These are phyloP conservation scores for Zygosaccharomyces bailii DNA, from an alignment of 805 yeast genomes.

Conservation along the genomic window DNA sequence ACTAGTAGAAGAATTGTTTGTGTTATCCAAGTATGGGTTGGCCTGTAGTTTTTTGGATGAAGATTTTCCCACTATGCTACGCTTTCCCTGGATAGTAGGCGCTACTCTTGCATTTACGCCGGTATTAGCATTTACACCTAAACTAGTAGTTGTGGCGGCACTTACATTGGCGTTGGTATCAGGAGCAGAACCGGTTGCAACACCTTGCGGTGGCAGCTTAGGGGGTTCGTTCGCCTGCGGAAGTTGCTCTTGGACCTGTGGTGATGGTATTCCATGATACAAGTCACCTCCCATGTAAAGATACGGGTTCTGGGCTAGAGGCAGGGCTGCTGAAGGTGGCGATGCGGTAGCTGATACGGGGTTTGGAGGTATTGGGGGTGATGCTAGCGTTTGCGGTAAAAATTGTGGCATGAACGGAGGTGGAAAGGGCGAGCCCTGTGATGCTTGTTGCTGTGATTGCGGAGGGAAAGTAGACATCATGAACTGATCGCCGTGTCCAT, in stretches of 20 bases:
- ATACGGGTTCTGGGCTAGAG: slow-evolving; percentile 12
- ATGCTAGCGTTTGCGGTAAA: slow-evolving; percentile 13
- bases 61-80: not conserved
- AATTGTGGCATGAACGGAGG: slow-evolving; percentile 6
- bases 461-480: not conserved
- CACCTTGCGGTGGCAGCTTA: too few relatives aligned
- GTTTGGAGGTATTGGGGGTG: slow-evolving; percentile 4
- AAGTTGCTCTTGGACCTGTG: slow-evolving; percentile 7
- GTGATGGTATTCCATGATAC: slow-evolving; percentile 12
- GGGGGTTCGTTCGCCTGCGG: not conserved
- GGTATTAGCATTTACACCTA: too few relatives aligned
- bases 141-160: too few relatives aligned
- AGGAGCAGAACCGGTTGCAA: not conserved
- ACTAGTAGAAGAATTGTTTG: slow-evolving; percentile 4
- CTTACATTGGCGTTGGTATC: slow-evolving; percentile 2
- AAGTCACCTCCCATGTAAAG: slow-evolving; percentile 10
- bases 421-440: slow-evolving; percentile 4
- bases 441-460: slow-evolving; percentile 5
- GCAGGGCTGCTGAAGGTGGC: slow-evolving; percentile 5
- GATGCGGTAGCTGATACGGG: slow-evolving; percentile 5
- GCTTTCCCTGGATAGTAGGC: not conserved
- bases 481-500: slow-evolving; percentile 1
- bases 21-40: slow-evolving; percentile 26
- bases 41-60: slow-evolving; percentile 16
- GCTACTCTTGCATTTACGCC: too few relatives aligned